phyloP scores from a whole-genome alignment of 805 yeast species.

The Citeromyces nyonsensis region DNA sequence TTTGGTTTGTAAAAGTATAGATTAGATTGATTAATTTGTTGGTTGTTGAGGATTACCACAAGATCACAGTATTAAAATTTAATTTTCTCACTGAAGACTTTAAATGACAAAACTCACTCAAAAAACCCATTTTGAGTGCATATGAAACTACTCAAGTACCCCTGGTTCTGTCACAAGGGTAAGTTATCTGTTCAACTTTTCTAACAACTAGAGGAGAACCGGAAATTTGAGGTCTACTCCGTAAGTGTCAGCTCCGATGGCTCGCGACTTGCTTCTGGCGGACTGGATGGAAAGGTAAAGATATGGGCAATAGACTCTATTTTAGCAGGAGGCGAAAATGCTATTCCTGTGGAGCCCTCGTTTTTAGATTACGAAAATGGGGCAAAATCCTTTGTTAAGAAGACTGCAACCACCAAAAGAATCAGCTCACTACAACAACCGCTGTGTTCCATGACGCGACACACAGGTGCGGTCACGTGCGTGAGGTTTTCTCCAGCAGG shows the following conservation, averaged over 20 bases:
- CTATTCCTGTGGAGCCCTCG: background rate
- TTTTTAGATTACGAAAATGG: background rate
- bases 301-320: conserved; percentile 68
- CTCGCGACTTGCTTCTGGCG: conserved; percentile 80
- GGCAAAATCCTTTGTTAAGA: conserved; percentile 3
- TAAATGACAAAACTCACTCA: no score
- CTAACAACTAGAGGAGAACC: conserved; percentile 56
- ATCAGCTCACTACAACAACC: conserved; percentile 23
- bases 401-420: background rate
- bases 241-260: conserved; percentile 75
- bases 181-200: background rate
- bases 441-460: conserved; percentile 83
- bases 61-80: no score
- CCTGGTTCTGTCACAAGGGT: no score
- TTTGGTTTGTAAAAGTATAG: conserved; percentile 18
- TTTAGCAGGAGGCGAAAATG: conserved; percentile 17
- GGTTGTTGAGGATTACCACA: no score
- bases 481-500: conserved; percentile 91
- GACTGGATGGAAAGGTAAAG: conserved; percentile 80
- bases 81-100: no score
- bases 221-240: conserved; percentile 75
- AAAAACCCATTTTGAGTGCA: no score
- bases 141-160: no score
- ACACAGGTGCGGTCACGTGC: conserved; percentile 92
- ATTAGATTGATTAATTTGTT: background rate